Base-by-base conservation (phyloP, 768 basidiomycete species). In the Trametes elegans region DNA sequence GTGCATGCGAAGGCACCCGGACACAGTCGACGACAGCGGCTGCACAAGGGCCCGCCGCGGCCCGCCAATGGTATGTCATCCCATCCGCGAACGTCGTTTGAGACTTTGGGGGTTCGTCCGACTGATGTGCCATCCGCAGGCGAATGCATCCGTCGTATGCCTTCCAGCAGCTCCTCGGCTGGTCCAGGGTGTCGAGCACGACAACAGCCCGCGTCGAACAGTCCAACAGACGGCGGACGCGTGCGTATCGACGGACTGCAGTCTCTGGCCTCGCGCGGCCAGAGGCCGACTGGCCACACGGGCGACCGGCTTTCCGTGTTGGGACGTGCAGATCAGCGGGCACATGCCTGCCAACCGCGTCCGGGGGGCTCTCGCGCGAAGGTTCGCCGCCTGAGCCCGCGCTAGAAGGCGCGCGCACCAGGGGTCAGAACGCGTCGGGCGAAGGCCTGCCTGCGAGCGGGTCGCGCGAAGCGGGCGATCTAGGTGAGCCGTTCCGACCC, bases 381-480 rank as follows among this genome's bases (percentile, higher is more conserved):
- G 31, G 34, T 43, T 52, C 41, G 31, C 27, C 32, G 11, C 18
- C n/a, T 32, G 27, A 34, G n/a, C 41, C 36, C 41, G 41, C 50
- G 50, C 50, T 52, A 52, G 50, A 52, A 52, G 38, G 29, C 19
- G 27, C 19, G 18, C 29, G n/a, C n/a, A n/a, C n/a, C 29, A 49
- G 36, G 41, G 50, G 32, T 48, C 50, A 42, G 50, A 43, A 49
- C 27, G 38, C 23, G 27, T 31, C 49, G 49, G 18, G 26, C 27
- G 49, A n/a, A 40, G 28, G 13, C 36, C 32, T 35, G 26, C n/a
- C n/a, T n/a, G 49, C 19, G 49, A 40, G 38, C 14, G 18, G 27
- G 18, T 29, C 28, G 10, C 21, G 38, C 49, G 49, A 49, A 26
- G 19, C 32, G 36, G 6, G 38, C 27, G 28, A 21, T 14, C 28